A percentile compares a stretch with the other conserved stretches of the same genome.
phyloP scores from a whole-genome alignment of 2,329 filamentous ascomycete species.

The Fusarium nelsonii region DNA sequence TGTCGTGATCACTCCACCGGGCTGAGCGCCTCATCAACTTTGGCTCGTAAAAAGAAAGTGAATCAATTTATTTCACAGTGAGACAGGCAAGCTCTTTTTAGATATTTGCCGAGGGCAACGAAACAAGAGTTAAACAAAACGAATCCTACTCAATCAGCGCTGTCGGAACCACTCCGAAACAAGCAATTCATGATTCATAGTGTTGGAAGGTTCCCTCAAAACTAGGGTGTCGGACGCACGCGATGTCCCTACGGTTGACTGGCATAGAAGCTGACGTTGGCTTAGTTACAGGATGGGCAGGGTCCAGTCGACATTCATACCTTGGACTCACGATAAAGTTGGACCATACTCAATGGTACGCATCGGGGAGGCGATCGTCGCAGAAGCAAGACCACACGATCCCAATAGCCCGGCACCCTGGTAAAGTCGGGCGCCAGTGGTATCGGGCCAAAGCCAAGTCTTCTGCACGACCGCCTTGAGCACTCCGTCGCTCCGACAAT shows the following conservation, averaged over 20 bases:
- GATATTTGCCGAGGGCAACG: conserved; percentile 4
- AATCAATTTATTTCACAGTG: conserved; percentile 26
- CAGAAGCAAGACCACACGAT: conserved; percentile 26
- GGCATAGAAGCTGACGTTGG: conserved; percentile 21
- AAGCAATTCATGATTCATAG: conserved; percentile 4
- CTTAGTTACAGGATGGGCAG: conserved; percentile 19
- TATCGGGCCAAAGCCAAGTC: conserved; percentile 46
- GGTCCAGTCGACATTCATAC: not conserved
- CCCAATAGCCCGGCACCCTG: conserved; percentile 38
- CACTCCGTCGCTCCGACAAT: conserved; percentile 28
- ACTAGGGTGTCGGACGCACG: not conserved
- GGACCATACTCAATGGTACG: conserved; percentile 27
- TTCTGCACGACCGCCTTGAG: conserved; percentile 38
- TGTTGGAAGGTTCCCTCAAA: not conserved
- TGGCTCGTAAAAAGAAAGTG: conserved; percentile 4
- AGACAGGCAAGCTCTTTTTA: conserved; percentile 12
- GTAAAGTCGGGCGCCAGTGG: conserved; percentile 46
- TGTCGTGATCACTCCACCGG: conserved; percentile 25
- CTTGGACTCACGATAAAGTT: conserved; percentile 17
- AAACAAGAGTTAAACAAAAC: not conserved
- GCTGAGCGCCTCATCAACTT: conserved; percentile 29
- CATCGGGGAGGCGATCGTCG: conserved; percentile 34
- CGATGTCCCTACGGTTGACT: not conserved
- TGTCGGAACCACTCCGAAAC: not conserved
- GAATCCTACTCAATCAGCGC: conserved; percentile 6